Evolutionary conservation across 73 alveolate species (phyloP).

Genomic region (Paramecium biaurelia): DNA sequence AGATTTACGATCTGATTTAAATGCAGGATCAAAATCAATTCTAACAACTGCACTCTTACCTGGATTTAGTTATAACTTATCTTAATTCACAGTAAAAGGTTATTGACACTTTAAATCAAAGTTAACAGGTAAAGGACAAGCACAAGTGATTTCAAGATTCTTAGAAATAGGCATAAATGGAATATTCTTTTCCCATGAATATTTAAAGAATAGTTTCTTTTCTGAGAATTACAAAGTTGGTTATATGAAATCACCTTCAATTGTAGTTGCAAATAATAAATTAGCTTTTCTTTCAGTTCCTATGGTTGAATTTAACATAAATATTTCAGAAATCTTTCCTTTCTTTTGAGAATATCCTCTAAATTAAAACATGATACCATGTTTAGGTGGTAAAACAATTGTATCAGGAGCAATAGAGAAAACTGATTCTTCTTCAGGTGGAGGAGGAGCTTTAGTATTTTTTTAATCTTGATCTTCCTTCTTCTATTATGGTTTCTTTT

Average conservation of each 20-base stretch:
- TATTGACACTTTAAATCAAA: slow-evolving; percentile 83
- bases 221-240: slow-evolving; percentile 97
- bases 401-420: slow-evolving; percentile 87
- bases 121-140: slow-evolving; percentile 83
- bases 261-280: slow-evolving; percentile 88
- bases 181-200: slow-evolving; percentile 93
- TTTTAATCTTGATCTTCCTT: slow-evolving; percentile 49
- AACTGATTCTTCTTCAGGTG: slow-evolving; percentile 75
- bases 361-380: slow-evolving; percentile 80
- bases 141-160: slow-evolving; percentile 78
- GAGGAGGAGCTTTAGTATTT: slow-evolving; percentile 63
- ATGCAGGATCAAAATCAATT: slow-evolving; percentile 99
- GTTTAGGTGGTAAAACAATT: slow-evolving; percentile 73
- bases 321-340: slow-evolving; percentile 88
- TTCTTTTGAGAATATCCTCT: slow-evolving; percentile 77
- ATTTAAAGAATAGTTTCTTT: slow-evolving; percentile 92
- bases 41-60: slow-evolving; percentile 83
- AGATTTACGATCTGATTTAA: slow-evolving; percentile 94
- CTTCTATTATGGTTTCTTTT: slow-evolving; percentile 70
- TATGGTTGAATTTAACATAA: slow-evolving; percentile 87
- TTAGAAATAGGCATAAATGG: slow-evolving; percentile 94
- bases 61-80: slow-evolving; percentile 87
- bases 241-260: slow-evolving; percentile 96
- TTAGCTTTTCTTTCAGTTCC: slow-evolving; percentile 99
- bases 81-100: slow-evolving; percentile 81